phyloP scores from a whole-genome alignment of 805 yeast genomes.

The Wickerhamomyces ciferrii region DNA sequence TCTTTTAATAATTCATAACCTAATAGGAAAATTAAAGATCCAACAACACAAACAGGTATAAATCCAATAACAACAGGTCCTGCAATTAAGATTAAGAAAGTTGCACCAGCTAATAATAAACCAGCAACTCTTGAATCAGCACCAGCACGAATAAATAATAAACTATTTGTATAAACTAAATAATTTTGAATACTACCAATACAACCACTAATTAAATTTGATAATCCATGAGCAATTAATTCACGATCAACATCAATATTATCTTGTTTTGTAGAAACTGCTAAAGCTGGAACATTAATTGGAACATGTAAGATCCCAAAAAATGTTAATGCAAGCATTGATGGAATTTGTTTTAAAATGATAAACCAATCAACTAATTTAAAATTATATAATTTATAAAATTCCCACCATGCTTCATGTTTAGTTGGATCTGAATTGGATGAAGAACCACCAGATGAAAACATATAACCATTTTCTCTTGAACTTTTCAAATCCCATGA shows the following conservation, averaged over 20 bases:
- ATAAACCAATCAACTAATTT: slow-evolving; percentile 69
- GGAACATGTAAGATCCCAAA: slow-evolving; percentile 97
- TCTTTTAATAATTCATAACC: slow-evolving; percentile 90
- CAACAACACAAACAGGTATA: slow-evolving; percentile 95
- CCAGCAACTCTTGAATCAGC: slow-evolving; percentile 91
- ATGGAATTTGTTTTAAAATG: slow-evolving; percentile 68
- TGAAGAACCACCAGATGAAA: slow-evolving; percentile 40
- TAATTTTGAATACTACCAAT: slow-evolving; percentile 91
- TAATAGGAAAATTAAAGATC: slow-evolving; percentile 80
- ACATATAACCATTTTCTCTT: slow-evolving; percentile 81
- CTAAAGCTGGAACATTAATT: slow-evolving; percentile 94
- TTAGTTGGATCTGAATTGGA: slow-evolving; percentile 31
- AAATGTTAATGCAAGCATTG: slow-evolving; percentile 93
- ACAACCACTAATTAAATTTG: slow-evolving; percentile 80
- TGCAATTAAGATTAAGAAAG: slow-evolving; percentile 71
- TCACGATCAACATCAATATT: slow-evolving; percentile 86
- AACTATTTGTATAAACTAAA: slow-evolving; percentile 90
- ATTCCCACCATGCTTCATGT: slow-evolving; percentile 84
- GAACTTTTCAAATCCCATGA: slow-evolving; percentile 54
- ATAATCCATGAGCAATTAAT: slow-evolving; percentile 89
- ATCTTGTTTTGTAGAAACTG: slow-evolving; percentile 83
- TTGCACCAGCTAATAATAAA: slow-evolving; percentile 77
- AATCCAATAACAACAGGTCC: slow-evolving; percentile 93
- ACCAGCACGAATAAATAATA: slow-evolving; percentile 88
- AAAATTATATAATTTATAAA: slow-evolving; percentile 71